These are phyloP conservation scores for Capronia americana DNA, from an alignment of 2,329 filamentous ascomycete genomes.

Conservation along the genomic window DNA sequence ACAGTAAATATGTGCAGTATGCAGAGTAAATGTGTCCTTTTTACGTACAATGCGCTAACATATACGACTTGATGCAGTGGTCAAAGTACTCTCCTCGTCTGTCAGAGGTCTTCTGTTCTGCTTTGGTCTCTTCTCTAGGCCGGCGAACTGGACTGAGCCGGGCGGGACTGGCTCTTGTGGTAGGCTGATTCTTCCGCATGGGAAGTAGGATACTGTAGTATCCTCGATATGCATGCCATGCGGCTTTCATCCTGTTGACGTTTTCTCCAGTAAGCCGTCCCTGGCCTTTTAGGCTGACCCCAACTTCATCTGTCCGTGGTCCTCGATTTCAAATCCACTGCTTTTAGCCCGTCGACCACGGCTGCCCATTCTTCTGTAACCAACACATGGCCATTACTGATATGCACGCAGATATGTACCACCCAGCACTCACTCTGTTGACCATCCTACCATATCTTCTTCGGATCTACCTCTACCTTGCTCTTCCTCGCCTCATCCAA, in stretches of 20 bases:
- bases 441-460: constrained; percentile 24
- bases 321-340: too few relatives aligned
- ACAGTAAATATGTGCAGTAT: too few relatives aligned
- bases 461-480: constrained; percentile 24
- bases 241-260: not conserved
- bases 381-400: too few relatives aligned
- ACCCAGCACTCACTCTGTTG: not conserved
- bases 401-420: not conserved
- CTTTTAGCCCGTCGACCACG: too few relatives aligned
- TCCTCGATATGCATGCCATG: not conserved
- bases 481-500: constrained; percentile 14
- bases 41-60: too few relatives aligned
- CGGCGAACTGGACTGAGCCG: too few relatives aligned
- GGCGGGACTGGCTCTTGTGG: not conserved
- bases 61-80: too few relatives aligned
- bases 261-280: not conserved
- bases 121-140: too few relatives aligned
- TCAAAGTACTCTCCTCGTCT: too few relatives aligned
- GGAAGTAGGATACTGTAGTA: not conserved
- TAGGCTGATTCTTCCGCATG: not conserved
- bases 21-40: too few relatives aligned
- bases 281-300: not conserved
- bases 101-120: too few relatives aligned
- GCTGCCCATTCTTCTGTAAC: not conserved
- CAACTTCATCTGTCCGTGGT: not conserved